Evolutionary conservation across 1,139 yeast genomes (phyloP).

Genomic region (Hemisphaericaspora xylanilytica): DNA sequence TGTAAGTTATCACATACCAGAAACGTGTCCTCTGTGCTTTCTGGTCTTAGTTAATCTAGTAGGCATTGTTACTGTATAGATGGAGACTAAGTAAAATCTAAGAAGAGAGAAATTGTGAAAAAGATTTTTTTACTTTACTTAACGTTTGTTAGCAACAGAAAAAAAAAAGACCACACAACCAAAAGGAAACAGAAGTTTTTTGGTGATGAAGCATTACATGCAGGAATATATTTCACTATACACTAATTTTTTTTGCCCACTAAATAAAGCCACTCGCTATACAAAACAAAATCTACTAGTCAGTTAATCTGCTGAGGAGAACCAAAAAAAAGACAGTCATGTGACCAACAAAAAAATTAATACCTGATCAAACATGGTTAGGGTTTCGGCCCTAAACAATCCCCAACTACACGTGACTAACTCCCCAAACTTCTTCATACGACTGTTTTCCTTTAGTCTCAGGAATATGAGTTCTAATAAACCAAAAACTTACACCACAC

Average conservation of each 20-base stretch:
- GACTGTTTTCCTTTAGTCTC: conserved; percentile 71
- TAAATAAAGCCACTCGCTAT: no score
- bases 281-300: no score
- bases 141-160: not conserved
- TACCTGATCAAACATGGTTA: no score
- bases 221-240: conserved; percentile 3
- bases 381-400: conserved; percentile 13
- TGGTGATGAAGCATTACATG: not conserved
- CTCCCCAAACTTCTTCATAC: conserved; percentile 61
- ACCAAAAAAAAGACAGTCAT: not conserved
- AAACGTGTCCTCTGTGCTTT: conserved; percentile 99
- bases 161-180: no score
- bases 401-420: conserved; percentile 4
- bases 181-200: no score
- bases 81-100: conserved; percentile 4
- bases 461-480: conserved; percentile 55
- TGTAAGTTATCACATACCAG: conserved; percentile 62
- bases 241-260: not conserved
- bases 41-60: conserved; percentile 99
- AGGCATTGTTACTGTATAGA: conserved; percentile 67
- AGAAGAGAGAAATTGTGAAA: conserved; percentile 7
- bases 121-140: conserved; percentile 11
- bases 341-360: no score
- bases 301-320: not conserved
- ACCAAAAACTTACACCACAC: conserved; percentile 48